Evolutionary conservation across 768 basidiomycete species (phyloP).

Genomic region (Tephrocybe sp.): DNA sequence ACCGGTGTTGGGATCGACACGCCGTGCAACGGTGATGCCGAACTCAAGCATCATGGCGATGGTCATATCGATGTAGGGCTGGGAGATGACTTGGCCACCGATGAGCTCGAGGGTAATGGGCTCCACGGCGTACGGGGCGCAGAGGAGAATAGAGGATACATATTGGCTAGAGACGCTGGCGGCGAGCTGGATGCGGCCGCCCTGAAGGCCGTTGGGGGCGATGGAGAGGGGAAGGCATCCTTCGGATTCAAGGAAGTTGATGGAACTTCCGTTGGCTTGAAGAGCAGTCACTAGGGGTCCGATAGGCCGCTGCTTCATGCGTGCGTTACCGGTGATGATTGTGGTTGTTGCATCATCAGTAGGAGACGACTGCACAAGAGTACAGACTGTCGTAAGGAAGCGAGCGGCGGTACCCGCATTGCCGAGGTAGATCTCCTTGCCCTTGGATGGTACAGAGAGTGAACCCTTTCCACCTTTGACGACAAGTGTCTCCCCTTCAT

Average conservation of each 20-base stretch:
- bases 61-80: conserved; percentile 99
- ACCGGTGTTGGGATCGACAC: conserved; percentile 58
- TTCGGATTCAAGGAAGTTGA: conserved; percentile 74
- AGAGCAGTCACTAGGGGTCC: conserved; percentile 94
- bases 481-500: conserved; percentile 92
- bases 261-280: conserved; percentile 71
- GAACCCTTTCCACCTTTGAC: conserved; percentile 85
- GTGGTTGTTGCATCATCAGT: conserved; percentile 50
- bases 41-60: conserved; percentile 97
- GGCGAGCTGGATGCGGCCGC: conserved; percentile 81
- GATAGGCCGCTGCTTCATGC: conserved; percentile 99
- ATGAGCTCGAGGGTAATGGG: conserved; percentile 87
- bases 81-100: conserved; percentile 95
- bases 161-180: conserved; percentile 98
- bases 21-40: conserved; percentile 74
- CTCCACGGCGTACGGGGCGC: conserved; percentile 88
- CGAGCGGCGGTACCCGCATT: conserved; percentile 98
- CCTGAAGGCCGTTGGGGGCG: conserved; percentile 77
- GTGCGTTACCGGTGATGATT: conserved; percentile 92
- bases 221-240: conserved; percentile 92
- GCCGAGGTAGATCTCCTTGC: conserved; percentile 90
- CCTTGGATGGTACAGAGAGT: conserved; percentile 73
- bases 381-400: conserved; percentile 95
- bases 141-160: conserved; percentile 94
- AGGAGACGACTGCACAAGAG: conserved; percentile 63